Evolutionary conservation across 1,139 yeast species (phyloP).

Genomic region (Taphrina confusa): DNA sequence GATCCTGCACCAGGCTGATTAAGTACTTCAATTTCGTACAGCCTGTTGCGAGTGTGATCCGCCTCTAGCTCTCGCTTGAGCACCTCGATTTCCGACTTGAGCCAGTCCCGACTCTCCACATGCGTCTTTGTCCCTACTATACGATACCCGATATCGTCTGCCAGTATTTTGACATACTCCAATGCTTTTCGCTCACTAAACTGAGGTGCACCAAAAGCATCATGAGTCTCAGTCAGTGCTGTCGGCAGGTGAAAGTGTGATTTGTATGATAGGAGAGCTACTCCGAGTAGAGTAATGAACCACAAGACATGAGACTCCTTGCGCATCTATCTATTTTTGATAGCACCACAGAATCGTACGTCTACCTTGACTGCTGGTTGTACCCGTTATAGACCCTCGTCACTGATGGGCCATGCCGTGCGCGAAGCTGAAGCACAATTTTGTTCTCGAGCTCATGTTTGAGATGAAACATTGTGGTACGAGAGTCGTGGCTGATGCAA

Average conservation of each 20-base stretch:
- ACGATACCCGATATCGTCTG: constrained; percentile 36
- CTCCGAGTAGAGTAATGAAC: constrained; percentile 3
- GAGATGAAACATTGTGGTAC: constrained; percentile 12
- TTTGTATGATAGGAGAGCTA: constrained; percentile 11
- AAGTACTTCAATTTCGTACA: constrained; percentile 32
- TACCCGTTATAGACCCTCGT: no score
- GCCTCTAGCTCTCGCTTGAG: constrained; percentile 20
- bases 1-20: constrained; percentile 33
- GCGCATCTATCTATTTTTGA: no score
- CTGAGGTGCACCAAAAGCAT: constrained; percentile 33
- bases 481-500: constrained; percentile 4
- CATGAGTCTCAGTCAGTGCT: constrained; percentile 25
- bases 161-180: constrained; percentile 15
- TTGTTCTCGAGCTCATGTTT: no score
- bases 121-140: constrained; percentile 36
- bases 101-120: constrained; percentile 31
- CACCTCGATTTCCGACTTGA: constrained; percentile 28
- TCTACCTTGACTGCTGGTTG: not conserved
- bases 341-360: not conserved
- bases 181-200: constrained; percentile 29
- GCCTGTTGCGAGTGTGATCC: constrained; percentile 5
- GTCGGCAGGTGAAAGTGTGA: constrained; percentile 23
- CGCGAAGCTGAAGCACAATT: no score
- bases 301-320: constrained; percentile 10
- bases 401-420: no score